phyloP scores from a whole-genome alignment of 495 filamentous ascomycete species.

The Chaetomium cochliodes region DNA sequence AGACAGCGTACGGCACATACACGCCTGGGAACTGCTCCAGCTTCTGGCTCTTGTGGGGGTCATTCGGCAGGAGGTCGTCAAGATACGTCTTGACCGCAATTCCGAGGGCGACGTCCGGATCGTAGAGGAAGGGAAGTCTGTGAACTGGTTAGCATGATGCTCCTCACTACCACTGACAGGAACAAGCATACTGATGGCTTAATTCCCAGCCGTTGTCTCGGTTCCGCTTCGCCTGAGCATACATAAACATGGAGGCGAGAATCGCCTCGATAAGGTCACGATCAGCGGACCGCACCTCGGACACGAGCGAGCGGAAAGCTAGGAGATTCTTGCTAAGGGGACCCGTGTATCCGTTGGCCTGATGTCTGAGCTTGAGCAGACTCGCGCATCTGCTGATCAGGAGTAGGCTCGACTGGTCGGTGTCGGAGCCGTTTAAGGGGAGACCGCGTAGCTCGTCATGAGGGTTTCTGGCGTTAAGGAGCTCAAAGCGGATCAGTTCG shows the following conservation, averaged over 20 bases:
- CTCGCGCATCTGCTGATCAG: constrained; percentile 83
- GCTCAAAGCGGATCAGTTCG: constrained; percentile 72
- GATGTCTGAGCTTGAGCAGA: constrained; percentile 76
- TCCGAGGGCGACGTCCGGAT: constrained; percentile 80
- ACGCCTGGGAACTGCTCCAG: constrained; percentile 58
- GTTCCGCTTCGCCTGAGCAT: constrained; percentile 70
- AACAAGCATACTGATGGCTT: constrained; percentile 62
- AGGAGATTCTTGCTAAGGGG: constrained; percentile 88
- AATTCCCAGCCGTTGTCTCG: constrained; percentile 69
- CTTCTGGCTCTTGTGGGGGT: constrained; percentile 61
- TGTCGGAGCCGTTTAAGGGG: constrained; percentile 50
- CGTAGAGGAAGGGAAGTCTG: constrained; percentile 81
- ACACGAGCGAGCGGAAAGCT: constrained; percentile 79
- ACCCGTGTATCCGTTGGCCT: constrained; percentile 87
- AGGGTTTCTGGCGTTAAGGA: constrained; percentile 65
- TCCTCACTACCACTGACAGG: constrained; percentile 2
- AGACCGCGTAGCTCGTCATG: constrained; percentile 52
- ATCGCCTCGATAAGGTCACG: constrained; percentile 82
- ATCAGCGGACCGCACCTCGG: constrained; percentile 70
- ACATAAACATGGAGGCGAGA: constrained; percentile 73
- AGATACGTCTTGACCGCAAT: constrained; percentile 92
- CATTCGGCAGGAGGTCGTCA: constrained; percentile 69
- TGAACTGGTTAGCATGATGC: constrained; percentile 36
- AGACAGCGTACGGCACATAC: constrained; percentile 70
- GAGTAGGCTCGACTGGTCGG: constrained; percentile 66